A percentile compares a stretch with the other conserved stretches of the same genome.
Conservation (phyloP, 768 basidiomycete species). For the Termitomyces heimii region DNA sequence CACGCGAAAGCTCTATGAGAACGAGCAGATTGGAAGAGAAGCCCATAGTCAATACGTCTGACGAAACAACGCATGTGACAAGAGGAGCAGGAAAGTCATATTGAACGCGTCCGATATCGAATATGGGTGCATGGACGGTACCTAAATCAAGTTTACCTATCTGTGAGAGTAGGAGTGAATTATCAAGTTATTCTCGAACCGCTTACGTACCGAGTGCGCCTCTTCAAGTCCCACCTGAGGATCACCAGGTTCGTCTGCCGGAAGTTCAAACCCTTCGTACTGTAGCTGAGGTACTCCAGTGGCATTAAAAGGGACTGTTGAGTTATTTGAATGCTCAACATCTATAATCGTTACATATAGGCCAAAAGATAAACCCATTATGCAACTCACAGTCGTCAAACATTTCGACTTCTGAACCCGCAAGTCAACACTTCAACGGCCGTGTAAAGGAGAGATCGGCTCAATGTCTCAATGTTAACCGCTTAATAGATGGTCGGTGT, state of each 20-base stretch:
- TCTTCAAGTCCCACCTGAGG: conserved; percentile 36
- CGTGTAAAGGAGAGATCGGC: not conserved
- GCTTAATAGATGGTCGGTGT: not conserved
- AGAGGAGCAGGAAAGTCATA: conserved; percentile 84
- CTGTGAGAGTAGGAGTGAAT: conserved; percentile 17
- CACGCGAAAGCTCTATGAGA: conserved; percentile 83
- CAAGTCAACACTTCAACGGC: not conserved
- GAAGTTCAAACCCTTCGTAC: conserved; percentile 87
- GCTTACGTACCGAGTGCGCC: conserved; percentile 20
- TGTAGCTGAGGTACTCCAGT: conserved; percentile 52
- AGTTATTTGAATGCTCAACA: conserved; percentile 75
- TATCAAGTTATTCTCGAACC: not conserved
- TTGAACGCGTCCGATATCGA: conserved; percentile 86
- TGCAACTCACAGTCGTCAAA: conserved; percentile 59
- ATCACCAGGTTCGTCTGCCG: conserved; percentile 50
- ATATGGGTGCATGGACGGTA: conserved; percentile 50
- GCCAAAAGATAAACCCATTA: conserved; percentile 6
- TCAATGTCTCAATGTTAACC: not conserved
- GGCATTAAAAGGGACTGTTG: conserved; percentile 30
- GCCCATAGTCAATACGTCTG: conserved; percentile 84
- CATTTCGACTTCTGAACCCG: conserved; percentile 28
- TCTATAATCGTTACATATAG: conserved; percentile 37
- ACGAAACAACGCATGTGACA: conserved; percentile 75
- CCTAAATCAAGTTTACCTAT: conserved; percentile 16
- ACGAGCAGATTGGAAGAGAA: conserved; percentile 71